Conservation (phyloP, 257 asterid genomes). For the Solanum bulbocastanum region DNA sequence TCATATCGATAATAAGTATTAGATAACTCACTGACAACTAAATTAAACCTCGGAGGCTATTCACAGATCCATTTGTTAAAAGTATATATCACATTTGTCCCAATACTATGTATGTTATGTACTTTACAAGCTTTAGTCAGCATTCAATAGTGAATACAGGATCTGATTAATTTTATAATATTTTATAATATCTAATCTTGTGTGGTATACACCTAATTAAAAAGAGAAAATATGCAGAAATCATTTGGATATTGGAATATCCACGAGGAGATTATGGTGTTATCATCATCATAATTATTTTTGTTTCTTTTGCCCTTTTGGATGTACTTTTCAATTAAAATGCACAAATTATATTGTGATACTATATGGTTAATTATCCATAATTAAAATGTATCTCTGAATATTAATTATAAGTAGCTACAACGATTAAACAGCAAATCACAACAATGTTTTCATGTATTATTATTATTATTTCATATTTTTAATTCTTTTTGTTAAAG, state of each 20-base stretch:
- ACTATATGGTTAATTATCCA: neutral
- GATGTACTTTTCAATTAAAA: neutral
- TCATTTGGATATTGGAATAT: neutral
- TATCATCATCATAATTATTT: neutral
- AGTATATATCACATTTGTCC: neutral
- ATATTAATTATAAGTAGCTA: neutral
- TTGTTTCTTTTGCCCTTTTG: neutral
- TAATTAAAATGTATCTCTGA: neutral
- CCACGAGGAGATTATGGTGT: neutral
- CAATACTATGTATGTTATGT: neutral
- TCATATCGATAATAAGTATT: too few relatives aligned
- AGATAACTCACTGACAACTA: neutral
- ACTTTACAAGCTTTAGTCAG: neutral
- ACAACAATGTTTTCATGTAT: neutral
- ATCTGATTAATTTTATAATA: neutral
- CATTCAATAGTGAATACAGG: neutral
- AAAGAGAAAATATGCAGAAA: neutral
- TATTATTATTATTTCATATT: neutral
- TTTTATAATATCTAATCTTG: neutral
- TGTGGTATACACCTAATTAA: neutral
- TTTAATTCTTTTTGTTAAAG: too few relatives aligned
- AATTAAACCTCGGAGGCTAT: neutral
- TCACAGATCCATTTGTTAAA: neutral
- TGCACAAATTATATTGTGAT: neutral
- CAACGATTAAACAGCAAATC: neutral